Evolutionary conservation across 192 early-diverging fungal species (phyloP).

Genomic region (Powellomyces hirtus): DNA sequence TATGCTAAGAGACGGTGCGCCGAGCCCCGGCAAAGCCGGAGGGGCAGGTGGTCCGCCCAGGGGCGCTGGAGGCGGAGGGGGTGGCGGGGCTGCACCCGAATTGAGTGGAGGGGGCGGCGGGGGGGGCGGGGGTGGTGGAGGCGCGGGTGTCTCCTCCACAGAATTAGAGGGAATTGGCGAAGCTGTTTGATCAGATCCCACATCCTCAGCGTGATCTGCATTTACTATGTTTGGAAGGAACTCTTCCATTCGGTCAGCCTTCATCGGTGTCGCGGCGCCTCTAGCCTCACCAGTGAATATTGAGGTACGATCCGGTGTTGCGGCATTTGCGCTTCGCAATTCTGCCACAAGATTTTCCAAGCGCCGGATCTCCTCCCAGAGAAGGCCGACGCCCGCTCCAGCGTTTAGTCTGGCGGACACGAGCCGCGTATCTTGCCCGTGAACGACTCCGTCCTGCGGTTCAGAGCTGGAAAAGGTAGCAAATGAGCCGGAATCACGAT

Average conservation of each 20-base stretch:
- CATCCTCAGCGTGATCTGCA: neutral
- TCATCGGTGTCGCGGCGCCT: neutral
- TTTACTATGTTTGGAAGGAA: neutral
- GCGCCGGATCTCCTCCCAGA: constrained; percentile 40
- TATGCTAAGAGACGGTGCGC: neutral
- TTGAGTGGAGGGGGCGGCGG: constrained; percentile 5
- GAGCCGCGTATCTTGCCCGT: too few relatives aligned
- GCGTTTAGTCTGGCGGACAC: neutral
- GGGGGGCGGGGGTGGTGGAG: constrained; percentile 15
- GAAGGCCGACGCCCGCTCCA: constrained; percentile 16
- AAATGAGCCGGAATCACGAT: neutral
- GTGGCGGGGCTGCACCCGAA: constrained; percentile 2
- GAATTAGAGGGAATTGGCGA: neutral
- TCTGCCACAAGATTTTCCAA: constrained; percentile 32
- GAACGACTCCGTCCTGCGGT: too few relatives aligned
- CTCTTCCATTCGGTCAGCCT: too few relatives aligned
- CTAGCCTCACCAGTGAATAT: too few relatives aligned
- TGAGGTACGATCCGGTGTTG: too few relatives aligned
- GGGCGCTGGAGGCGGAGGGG: constrained; percentile 25
- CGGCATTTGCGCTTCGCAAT: constrained; percentile 2
- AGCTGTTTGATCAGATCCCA: neutral
- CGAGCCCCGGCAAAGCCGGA: constrained; percentile 4
- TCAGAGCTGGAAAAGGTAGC: neutral
- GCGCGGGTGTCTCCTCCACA: neutral
- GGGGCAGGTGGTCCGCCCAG: constrained; percentile 28